A percentile compares a stretch with the other conserved stretches of the same genome.
Conservation (phyloP, 805 yeast genomes). For the Zygosaccharomyces kombuchaensis region DNA sequence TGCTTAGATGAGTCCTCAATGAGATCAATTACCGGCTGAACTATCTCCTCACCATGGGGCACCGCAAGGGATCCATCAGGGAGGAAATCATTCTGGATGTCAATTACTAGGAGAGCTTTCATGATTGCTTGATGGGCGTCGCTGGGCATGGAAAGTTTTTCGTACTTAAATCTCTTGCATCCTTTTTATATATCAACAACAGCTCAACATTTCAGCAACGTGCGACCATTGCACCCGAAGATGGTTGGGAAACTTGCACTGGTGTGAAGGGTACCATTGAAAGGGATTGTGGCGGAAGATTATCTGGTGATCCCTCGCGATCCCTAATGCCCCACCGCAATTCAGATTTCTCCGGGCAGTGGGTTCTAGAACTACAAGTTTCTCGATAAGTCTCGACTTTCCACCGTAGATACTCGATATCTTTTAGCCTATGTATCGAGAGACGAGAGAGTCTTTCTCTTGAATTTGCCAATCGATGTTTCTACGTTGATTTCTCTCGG, state of each 20-base stretch:
- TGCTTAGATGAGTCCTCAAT: slow-evolving; percentile 37
- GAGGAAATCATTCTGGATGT: slow-evolving; percentile 81
- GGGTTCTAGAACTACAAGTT: neutral
- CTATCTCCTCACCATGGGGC: slow-evolving; percentile 52
- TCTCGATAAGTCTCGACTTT: neutral
- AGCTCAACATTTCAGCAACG: neutral
- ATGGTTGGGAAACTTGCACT: neutral
- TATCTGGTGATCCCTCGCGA: neutral
- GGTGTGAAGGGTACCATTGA: neutral
- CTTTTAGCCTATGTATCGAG: neutral
- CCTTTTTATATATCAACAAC: neutral
- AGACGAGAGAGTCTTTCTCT: too few relatives aligned
- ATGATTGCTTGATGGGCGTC: neutral
- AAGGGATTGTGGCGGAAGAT: neutral
- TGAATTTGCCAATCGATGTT: neutral
- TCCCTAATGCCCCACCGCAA: neutral
- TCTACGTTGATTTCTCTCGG: slow-evolving; percentile 4
- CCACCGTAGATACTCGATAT: neutral
- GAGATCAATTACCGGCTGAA: slow-evolving; percentile 49
- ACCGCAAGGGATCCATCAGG: slow-evolving; percentile 77
- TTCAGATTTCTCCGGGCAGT: neutral
- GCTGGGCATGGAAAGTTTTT: neutral
- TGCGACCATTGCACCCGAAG: neutral
- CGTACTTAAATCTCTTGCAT: neutral
- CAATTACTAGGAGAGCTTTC: slow-evolving; percentile 67